Evolutionary conservation across 106 monocot genomes (phyloP), one percentile per base, ranked within the genome.

Genomic region (Dendrobium catenatum): DNA sequence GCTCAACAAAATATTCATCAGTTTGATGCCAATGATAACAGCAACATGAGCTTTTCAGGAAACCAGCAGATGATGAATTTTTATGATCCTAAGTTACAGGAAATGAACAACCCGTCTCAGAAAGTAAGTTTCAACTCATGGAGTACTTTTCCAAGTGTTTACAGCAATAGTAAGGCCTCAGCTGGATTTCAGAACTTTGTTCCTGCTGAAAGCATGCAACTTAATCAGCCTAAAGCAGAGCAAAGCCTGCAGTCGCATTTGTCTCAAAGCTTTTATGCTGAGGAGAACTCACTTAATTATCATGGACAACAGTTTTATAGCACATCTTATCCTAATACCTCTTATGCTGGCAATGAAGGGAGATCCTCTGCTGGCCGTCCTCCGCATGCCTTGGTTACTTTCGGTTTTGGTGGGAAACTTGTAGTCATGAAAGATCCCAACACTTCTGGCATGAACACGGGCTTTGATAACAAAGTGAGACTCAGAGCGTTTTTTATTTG

Each of bases 391-490:
- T 86, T 98, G 80, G 91, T 92, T 68, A 84, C 84, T 37, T 98
- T 98, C 86, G 97, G 97, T 56, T 98, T 98, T 87, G 97, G 97
- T 76, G 97, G 97, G 59, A 98, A 98, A 76, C 86, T 98, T 64
- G 79, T 98, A 73, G 81, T 98, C 73, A 88, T 93, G 91, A 90
- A 92, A 84, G 85, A 89, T 79, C 19, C 68, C 58, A 79, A 16
- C 49, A 43, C 84, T 55, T 58, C 76, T 41, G 48, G 79, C 54
- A 42, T 86, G 61, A 84, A 74, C n/a, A 76, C 85, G 26, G 78
- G 79, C 46, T 84, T 79, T 80, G 83, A 86, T 56, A 94, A 77
- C 58, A 87, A 92, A 90, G 96, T 92, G 61, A 22, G 10, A 19
- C 10, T 41, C 43, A 33, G 68, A 68, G 78, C 26, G 15, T 54